Evolutionary conservation across 176 grass and related monocot genomes (phyloP).

Genomic region (Microstegium vimineum): DNA sequence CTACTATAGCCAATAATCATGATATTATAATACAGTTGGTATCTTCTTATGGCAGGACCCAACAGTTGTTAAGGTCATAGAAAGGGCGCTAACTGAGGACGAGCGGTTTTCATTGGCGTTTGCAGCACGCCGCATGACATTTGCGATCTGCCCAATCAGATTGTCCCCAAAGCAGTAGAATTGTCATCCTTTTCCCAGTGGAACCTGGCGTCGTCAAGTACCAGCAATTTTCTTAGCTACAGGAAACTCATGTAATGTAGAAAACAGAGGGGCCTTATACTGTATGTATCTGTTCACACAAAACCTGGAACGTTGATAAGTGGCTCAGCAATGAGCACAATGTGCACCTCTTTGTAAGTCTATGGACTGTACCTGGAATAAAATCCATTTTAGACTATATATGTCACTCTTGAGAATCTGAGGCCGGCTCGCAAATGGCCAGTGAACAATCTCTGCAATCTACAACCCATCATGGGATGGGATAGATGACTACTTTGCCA

Average conservation of each 20-base stretch:
- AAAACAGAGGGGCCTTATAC: neutral
- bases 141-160: slow-evolving; percentile 78
- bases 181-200: neutral
- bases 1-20: neutral
- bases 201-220: neutral
- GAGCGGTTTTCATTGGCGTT: slow-evolving; percentile 82
- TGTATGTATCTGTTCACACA: neutral
- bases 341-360: slow-evolving; percentile 21
- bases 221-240: neutral
- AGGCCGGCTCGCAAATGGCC: neutral
- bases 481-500: slow-evolving; percentile 79
- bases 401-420: neutral
- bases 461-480: slow-evolving; percentile 41
- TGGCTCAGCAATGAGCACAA: neutral
- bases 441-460: neutral
- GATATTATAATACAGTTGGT: neutral
- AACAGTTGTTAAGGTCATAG: slow-evolving; percentile 75
- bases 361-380: slow-evolving; percentile 8
- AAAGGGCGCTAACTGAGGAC: slow-evolving; percentile 74
- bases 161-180: slow-evolving; percentile 58
- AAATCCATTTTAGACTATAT: neutral
- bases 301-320: neutral
- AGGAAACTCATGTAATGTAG: slow-evolving; percentile 11
- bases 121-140: slow-evolving; percentile 79
- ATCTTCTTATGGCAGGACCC: slow-evolving; percentile 55